phyloP scores from a whole-genome alignment of 257 asterid species.

The Ocimum tenuiflorum region DNA sequence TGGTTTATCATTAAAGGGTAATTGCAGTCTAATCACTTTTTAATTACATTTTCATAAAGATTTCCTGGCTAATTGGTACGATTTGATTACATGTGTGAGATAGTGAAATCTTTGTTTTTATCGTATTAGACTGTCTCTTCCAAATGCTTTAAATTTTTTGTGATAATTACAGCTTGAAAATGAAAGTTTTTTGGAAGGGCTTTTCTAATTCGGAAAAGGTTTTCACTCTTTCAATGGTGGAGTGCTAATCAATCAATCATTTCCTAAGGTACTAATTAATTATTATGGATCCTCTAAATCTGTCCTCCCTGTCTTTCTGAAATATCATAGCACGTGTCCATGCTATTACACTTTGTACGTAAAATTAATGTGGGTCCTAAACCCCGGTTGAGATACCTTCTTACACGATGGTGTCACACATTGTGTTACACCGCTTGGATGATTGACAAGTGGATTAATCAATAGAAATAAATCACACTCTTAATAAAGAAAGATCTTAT shows the following conservation, averaged over 20 bases:
- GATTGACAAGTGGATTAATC: too few relatives aligned
- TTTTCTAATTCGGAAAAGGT: neutral
- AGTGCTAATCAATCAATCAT: neutral
- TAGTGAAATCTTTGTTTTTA: neutral
- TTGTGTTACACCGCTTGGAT: too few relatives aligned
- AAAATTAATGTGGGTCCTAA: too few relatives aligned
- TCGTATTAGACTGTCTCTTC: neutral
- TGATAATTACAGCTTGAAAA: neutral
- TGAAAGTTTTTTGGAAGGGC: neutral
- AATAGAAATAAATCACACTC: too few relatives aligned
- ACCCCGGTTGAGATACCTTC: too few relatives aligned
- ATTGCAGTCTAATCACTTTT: neutral
- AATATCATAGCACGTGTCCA: too few relatives aligned
- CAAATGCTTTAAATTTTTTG: neutral
- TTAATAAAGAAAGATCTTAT: too few relatives aligned
- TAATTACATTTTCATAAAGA: neutral
- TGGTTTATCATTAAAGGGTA: neutral
- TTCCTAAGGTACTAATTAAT: neutral
- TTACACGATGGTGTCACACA: too few relatives aligned
- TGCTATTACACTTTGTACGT: too few relatives aligned
- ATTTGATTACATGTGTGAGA: neutral
- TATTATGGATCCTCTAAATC: neutral
- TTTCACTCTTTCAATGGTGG: neutral
- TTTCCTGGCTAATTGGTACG: neutral
- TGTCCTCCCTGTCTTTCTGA: neutral